Evolutionary conservation across 1,284 basidiomycete species (phyloP).

Genomic region (Fomitopsis schrenkii): DNA sequence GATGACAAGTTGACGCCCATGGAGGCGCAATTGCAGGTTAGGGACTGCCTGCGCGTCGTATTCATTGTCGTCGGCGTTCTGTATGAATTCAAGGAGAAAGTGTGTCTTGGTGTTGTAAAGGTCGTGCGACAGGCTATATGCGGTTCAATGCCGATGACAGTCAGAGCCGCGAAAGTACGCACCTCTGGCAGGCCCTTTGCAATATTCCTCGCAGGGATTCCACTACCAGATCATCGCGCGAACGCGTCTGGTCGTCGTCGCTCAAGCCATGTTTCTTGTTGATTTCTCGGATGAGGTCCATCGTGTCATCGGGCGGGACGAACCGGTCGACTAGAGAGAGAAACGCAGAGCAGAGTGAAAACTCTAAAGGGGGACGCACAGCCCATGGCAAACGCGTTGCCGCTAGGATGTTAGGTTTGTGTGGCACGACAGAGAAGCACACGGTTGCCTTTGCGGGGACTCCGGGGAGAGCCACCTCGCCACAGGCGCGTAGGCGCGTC

Average conservation of each 20-base stretch:
- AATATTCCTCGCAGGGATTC: background rate
- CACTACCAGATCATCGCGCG: background rate
- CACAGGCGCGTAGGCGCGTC: too few species aligned
- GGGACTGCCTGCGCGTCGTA: background rate
- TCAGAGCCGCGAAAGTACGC: background rate
- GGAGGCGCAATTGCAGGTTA: background rate
- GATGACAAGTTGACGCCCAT: background rate
- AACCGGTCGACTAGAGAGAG: background rate
- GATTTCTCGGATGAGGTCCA: background rate
- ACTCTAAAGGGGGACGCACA: background rate
- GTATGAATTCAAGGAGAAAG: slow-evolving; percentile 1
- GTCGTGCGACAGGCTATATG: background rate
- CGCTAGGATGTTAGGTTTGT: background rate
- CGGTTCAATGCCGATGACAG: background rate
- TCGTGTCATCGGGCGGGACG: background rate
- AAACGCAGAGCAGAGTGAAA: background rate
- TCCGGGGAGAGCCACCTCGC: too few species aligned
- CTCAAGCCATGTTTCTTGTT: background rate
- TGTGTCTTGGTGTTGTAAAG: background rate
- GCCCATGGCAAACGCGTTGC: background rate
- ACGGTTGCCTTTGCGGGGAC: too few species aligned
- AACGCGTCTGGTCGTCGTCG: background rate
- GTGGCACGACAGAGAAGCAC: too few species aligned
- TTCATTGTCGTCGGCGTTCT: background rate
- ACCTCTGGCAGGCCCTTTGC: background rate